phyloP scores from a whole-genome alignment of 192 early-diverging fungal genomes.

The Dimargaris cristalligena region DNA sequence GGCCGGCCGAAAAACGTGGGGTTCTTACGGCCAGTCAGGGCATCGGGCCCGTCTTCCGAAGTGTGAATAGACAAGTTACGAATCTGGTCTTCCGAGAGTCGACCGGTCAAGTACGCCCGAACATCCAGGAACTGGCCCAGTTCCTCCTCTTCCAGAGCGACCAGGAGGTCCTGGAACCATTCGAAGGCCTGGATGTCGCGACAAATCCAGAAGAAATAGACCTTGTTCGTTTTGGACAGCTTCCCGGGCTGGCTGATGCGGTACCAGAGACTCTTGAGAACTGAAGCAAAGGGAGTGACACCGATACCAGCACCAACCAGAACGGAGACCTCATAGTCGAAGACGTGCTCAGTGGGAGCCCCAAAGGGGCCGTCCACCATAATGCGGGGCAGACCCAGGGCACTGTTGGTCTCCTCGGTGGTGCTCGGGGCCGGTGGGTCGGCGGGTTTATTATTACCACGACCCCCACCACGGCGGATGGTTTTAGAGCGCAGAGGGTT shows the following conservation, averaged over 20 bases:
- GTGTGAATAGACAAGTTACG: slow-evolving; percentile 40
- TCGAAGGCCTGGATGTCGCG: slow-evolving; percentile 44
- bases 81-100: slow-evolving; percentile 37
- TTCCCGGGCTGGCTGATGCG: slow-evolving; percentile 18
- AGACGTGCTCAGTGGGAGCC: slow-evolving; percentile 59
- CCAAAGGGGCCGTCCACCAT: slow-evolving; percentile 68
- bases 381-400: slow-evolving; percentile 31
- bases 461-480: not conserved
- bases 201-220: slow-evolving; percentile 53
- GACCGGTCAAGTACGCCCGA: slow-evolving; percentile 46
- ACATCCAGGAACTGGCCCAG: slow-evolving; percentile 41
- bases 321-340: slow-evolving; percentile 46
- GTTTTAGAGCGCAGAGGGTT: slow-evolving; percentile 4
- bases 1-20: slow-evolving; percentile 66
- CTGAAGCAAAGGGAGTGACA: slow-evolving; percentile 56
- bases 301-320: slow-evolving; percentile 59
- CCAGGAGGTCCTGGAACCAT: slow-evolving; percentile 49
- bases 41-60: slow-evolving; percentile 38
- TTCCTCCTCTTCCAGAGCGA: slow-evolving; percentile 38
- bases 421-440: not conserved
- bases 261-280: slow-evolving; percentile 49
- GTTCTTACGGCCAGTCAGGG: slow-evolving; percentile 44
- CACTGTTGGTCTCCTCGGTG: not conserved
- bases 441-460: not conserved
- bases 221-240: slow-evolving; percentile 21